phyloP scores from a whole-genome alignment of 2,329 filamentous ascomycete species.

The Colletotrichum chlorophyti region DNA sequence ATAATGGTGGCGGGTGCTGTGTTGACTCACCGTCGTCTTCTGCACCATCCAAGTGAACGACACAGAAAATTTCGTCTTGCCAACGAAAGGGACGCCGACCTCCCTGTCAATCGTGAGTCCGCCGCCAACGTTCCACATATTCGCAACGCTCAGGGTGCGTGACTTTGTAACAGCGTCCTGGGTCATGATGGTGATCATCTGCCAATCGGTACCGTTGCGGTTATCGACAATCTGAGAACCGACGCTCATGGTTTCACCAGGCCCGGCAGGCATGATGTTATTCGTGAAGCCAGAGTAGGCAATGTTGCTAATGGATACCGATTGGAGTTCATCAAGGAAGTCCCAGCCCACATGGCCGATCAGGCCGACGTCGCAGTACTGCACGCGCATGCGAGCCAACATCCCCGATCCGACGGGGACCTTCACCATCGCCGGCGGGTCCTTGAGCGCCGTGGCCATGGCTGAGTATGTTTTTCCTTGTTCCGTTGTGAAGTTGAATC shows the following conservation, averaged over 20 bases:
- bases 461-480: slow-evolving; percentile 2
- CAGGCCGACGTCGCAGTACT: slow-evolving; percentile 16
- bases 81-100: slow-evolving; percentile 19
- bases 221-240: slow-evolving; percentile 30
- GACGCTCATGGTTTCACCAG: slow-evolving; percentile 22
- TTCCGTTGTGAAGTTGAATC: slow-evolving; percentile 20
- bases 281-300: slow-evolving; percentile 28
- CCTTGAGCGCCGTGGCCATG: background rate
- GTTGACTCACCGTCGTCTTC: slow-evolving; percentile 6
- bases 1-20: background rate
- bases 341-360: slow-evolving; percentile 25
- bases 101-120: slow-evolving; percentile 13
- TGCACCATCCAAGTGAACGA: slow-evolving; percentile 24
- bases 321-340: slow-evolving; percentile 30
- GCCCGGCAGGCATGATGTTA: slow-evolving; percentile 23
- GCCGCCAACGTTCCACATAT: slow-evolving; percentile 17
- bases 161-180: slow-evolving; percentile 23
- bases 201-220: slow-evolving; percentile 26
- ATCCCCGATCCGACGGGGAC: slow-evolving; percentile 24
- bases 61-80: background rate
- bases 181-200: slow-evolving; percentile 26
- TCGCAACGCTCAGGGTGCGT: slow-evolving; percentile 11
- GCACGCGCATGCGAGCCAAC: slow-evolving; percentile 19
- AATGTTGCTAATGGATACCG: slow-evolving; percentile 26
- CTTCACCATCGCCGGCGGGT: background rate